Base-by-base conservation (phyloP, 2,329 filamentous ascomycete species). In the Arthrinium phaeospermum region DNA sequence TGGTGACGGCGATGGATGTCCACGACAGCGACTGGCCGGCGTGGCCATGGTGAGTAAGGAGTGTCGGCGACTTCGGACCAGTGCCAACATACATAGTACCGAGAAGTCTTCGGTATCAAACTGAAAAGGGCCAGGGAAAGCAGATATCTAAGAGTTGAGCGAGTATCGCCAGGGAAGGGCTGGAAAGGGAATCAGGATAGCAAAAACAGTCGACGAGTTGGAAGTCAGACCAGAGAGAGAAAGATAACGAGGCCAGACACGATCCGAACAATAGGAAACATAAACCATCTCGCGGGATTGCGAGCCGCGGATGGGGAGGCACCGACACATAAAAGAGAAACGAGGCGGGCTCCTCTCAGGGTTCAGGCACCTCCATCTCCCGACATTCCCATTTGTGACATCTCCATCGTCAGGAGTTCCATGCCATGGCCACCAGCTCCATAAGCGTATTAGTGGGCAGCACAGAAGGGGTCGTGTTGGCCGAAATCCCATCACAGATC, bases 1-100 rank as follows among this genome's bases (percentile, higher is more conserved):
- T 64, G 5, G 57, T 64, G 13, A 41, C 10, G 19, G 57, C 30
- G 3, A 64, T n/a, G 57, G 57, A 64, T 24, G 30, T n/a, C 57
- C 57, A 64, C 34, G 57, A 22, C 53, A 61, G 57, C 57, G 57
- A 64, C 57, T 64, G 57, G 57, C 34, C 41, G 34, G 19, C 34
- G 4, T 41, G 57, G 22, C 19, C 57, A 64, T 64, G 19, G 34
- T 64, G 22, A 64, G 34, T n/a, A 22, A 64, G 34, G 19, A 37
- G 57, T 22, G 41, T 22, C 4, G 57, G 57, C 4, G 57, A 41
- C 30, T 64, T 64, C 57, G 34, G 34, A 41, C 34, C 19, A 64
- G 30, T 37, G 30, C 34, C 34, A 3, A 19, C 34, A 34, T 41
- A 41, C 57, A 64, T 64, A 30, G 19, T 64, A 41, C n/a, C 24